phyloP scores from a whole-genome alignment of 306 rosid genomes.

The Fagus sylvatica region DNA sequence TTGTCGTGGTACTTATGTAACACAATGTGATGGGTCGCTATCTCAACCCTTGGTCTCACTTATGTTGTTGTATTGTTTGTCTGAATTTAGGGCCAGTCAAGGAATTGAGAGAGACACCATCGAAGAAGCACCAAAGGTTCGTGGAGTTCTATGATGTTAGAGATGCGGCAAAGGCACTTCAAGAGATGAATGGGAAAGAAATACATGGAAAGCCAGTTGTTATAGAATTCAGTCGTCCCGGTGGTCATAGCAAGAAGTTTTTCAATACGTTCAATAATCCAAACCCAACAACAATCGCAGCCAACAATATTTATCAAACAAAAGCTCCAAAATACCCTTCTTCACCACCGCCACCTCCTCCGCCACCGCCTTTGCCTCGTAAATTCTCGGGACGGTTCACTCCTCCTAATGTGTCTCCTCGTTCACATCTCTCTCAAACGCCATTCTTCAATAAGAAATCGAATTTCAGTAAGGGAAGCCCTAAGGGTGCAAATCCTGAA shows the following conservation, averaged over 20 bases:
- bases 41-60: no score
- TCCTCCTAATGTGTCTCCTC: conserved; percentile 16
- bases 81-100: conserved; percentile 58
- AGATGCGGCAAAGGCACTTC: conserved; percentile 69
- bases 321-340: conserved; percentile 16
- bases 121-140: conserved; percentile 73
- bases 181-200: conserved; percentile 70
- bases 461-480: conserved; percentile 17
- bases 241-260: conserved; percentile 51
- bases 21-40: no score
- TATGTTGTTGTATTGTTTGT: neutral
- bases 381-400: conserved; percentile 26
- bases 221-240: conserved; percentile 75
- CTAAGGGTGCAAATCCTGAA: neutral
- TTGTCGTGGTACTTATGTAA: no score
- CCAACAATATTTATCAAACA: conserved; percentile 1
- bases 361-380: neutral
- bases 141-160: conserved; percentile 81
- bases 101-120: conserved; percentile 75
- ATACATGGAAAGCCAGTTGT: conserved; percentile 53
- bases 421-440: conserved; percentile 19
- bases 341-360: neutral
- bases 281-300: neutral
- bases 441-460: conserved; percentile 23
- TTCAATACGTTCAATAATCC: conserved; percentile 18